Evolutionary conservation across 148 eudicot species (phyloP), one percentile per base, ranked within the genome.

Genomic region (Polygonum maritimum): DNA sequence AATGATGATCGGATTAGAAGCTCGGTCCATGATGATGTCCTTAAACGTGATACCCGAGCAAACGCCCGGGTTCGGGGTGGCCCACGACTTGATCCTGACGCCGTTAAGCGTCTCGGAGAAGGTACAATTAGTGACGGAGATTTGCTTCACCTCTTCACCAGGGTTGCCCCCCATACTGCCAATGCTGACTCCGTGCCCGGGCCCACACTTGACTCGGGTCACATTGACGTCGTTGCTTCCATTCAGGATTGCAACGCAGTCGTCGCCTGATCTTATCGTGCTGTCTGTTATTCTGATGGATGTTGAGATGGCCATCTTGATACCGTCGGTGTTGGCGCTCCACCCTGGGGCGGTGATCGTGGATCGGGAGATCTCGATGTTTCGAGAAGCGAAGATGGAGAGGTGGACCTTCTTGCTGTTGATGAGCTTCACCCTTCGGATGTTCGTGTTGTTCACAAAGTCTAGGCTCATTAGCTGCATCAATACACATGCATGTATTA

Each of bases 381-480:
- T 80, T 49, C 82, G 51, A 79, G 89, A 85, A 0, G 80, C 89
- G 41, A 87, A 88, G 11, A 93, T n/a, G 75, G 74, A 79, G 73
- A 92, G 71, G 78, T 93, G 96, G 11, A 85, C 36, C 79, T 54
- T 85, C 72, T 83, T 88, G 84, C 93, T 88, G 85, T 94, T 81
- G 48, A 85, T 49, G n/a, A 92, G 81, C 4, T 71, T 54, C 16
- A 91, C 38, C 44, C 84, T 73, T 36, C 57, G 60, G 18, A 89
- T 77, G n/a, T 35, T 78, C 36, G 90, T 76, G 73, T 91, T 88
- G 39, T 41, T 84, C 35, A 91, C 88, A 18, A 84, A 86, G 60
- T 75, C 84, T 49, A 94, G 82, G 36, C 85, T 77, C 71, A 90
- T 44, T 14, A 90, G 26, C 97, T 92, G 86, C 8, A 77, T 33